These are phyloP conservation scores for Lasiosphaeria ovina DNA, from an alignment of 495 filamentous ascomycete genomes.

Conservation along the genomic window DNA sequence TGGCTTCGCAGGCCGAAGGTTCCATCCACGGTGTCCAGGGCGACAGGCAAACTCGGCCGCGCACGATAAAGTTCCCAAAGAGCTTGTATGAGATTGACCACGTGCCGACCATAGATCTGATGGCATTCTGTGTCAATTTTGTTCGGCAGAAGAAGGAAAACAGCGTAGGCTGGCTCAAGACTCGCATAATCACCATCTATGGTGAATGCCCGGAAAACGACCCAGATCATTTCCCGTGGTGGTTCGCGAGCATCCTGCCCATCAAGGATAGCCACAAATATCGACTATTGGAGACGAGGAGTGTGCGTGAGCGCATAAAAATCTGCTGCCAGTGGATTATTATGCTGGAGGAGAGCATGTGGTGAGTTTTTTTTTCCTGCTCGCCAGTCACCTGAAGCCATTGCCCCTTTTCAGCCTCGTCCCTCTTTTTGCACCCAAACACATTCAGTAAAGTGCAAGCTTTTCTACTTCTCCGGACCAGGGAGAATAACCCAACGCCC, in stretches of 20 bases:
- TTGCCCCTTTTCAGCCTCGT: not conserved
- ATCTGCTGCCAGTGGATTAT: constrained; percentile 73
- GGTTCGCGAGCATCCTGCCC: constrained; percentile 82
- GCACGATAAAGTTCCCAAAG: not conserved
- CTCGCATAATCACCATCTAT: constrained; percentile 68
- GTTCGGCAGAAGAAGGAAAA: constrained; percentile 61
- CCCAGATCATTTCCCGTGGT: constrained; percentile 78
- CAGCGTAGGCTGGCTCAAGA: constrained; percentile 70
- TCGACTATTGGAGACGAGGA: constrained; percentile 62
- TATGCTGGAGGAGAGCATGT: constrained; percentile 70
- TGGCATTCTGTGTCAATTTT: constrained; percentile 63
- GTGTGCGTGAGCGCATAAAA: constrained; percentile 77
- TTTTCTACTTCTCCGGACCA: no score
- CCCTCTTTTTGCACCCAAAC: no score
- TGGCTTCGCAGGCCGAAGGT: no score
- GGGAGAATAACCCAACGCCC: no score
- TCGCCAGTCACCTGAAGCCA: constrained; percentile 4
- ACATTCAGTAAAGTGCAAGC: no score
- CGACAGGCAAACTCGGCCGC: not conserved
- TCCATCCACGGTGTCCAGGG: not conserved
- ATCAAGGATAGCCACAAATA: constrained; percentile 79
- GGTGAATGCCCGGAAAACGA: constrained; percentile 68
- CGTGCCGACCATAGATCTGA: constrained; percentile 67
- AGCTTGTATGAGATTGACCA: constrained; percentile 49
- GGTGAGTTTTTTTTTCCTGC: constrained; percentile 36